Percentiles rank a stretch among this genome's conserved stretches.
Conservation (phyloP, 441 rosid species). For the Euphorbia schlechtendalii region DNA sequence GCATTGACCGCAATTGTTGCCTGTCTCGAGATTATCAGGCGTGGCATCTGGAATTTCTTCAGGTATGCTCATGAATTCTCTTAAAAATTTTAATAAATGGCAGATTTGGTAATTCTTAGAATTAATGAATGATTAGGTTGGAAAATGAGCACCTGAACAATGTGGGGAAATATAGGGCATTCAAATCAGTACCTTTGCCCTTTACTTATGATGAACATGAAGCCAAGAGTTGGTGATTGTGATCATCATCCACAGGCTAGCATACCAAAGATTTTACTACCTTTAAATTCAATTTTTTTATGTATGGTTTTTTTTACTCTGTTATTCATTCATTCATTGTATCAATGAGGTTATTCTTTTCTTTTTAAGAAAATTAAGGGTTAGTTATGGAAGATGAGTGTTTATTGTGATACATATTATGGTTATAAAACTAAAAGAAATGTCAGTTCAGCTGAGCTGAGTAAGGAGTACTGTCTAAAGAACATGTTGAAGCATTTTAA, state of each 20-base stretch:
- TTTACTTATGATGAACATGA: conserved; percentile 36
- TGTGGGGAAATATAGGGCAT: conserved; percentile 77
- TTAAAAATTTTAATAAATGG: no score
- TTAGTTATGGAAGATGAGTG: not conserved
- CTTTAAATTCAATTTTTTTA: no score
- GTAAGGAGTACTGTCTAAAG: no score
- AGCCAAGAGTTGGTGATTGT: conserved; percentile 26
- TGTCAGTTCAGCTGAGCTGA: no score
- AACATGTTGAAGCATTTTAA: no score
- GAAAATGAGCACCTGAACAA: conserved; percentile 93
- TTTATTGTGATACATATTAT: not conserved
- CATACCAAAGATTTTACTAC: no score
- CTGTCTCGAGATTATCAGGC: conserved; percentile 69
- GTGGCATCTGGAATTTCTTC: conserved; percentile 92
- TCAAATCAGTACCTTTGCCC: conserved; percentile 75
- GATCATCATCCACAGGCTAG: no score
- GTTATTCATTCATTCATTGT: not conserved
- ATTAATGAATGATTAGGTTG: conserved; percentile 40
- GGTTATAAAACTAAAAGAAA: no score
- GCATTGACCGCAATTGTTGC: conserved; percentile 53
- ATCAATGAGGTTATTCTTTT: not conserved
- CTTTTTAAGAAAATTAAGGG: not conserved
- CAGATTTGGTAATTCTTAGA: not conserved
- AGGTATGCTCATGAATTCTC: conserved; percentile 40
- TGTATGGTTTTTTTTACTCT: no score